Evolutionary conservation across 2,329 filamentous ascomycete species (phyloP), one percentile per base, ranked within the genome.

Genomic region (Pseudocercospora macadamiae): DNA sequence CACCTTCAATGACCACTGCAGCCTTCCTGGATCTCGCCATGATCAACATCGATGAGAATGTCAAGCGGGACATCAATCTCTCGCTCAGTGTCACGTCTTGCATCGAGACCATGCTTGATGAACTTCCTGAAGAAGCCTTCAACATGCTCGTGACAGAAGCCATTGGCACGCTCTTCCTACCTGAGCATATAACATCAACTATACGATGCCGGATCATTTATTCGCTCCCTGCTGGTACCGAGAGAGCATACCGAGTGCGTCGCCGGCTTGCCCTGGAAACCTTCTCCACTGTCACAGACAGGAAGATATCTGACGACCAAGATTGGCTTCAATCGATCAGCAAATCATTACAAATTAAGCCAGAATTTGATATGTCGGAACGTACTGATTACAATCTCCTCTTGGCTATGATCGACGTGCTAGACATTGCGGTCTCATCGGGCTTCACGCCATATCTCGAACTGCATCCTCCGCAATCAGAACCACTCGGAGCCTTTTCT

Each of bases 361-460:
- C 78, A 1, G 77, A 81, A 21, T 89, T 89, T 67, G 70, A 73
- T 19, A 76, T 88, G 64, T 79, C 73, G 3, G 76, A 77, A 14
- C 66, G 79, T 26, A 89, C 87, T 14, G 77, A 96, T 73, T 96
- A 90, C 73, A 77, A 80, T 14, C 80, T 87, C 55, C 82, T 97
- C 1, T 79, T 82, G 30, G 86, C 89, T 2, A 80, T 86, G 14
- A 79, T 90, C 3, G 76, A 82, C 2, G 82, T 96, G 18, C 82
- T 97, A 4, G 88, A 95, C 69, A 83, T 91, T 36, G 88, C 86
- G 14, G 80, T 97, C 52, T 90, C 91, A 60, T 84, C 88, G 58
- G 90, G 83, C 2, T 76, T 75, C 47, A 66, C 69, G 7, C 61
- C 64, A 30, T 70, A 74, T 57, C 26, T 55, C 19, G 70, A 66